Evolutionary conservation across 805 yeast genomes (phyloP).

Genomic region (Sugiyamaella floridensis): DNA sequence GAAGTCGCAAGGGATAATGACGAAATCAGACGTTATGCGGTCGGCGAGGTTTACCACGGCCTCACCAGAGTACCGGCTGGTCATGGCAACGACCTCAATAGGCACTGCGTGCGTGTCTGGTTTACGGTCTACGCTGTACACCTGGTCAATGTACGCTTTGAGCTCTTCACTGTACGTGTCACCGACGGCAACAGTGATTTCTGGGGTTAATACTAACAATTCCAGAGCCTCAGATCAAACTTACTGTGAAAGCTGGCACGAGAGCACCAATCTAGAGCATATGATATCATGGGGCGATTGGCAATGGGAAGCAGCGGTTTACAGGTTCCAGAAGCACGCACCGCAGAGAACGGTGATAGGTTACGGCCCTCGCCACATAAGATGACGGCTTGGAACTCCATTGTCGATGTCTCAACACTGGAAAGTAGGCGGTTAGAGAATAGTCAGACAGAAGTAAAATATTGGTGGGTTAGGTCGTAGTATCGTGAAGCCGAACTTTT

Average conservation of each 20-base stretch:
- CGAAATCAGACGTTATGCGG: conserved; percentile 44
- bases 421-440: not conserved
- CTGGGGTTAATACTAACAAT: conserved; percentile 4
- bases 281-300: conserved; percentile 79
- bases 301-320: conserved; percentile 89
- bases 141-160: conserved; percentile 42
- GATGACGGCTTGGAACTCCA: conserved; percentile 91
- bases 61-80: conserved; percentile 15
- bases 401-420: conserved; percentile 24
- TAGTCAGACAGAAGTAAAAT: not conserved
- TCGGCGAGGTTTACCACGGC: conserved; percentile 10
- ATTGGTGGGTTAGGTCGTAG: not conserved
- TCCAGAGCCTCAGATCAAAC: conserved; percentile 1
- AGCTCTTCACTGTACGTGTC: conserved; percentile 43
- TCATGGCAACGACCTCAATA: conserved; percentile 12
- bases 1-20: conserved; percentile 90
- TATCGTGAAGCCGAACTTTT: no score
- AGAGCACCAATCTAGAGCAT: conserved; percentile 90
- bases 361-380: conserved; percentile 80
- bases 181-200: conserved; percentile 57
- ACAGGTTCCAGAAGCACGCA: conserved; percentile 56
- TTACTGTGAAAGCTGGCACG: conserved; percentile 61
- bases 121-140: conserved; percentile 17
- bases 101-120: not conserved
- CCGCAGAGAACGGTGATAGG: conserved; percentile 62